Base-by-base conservation (phyloP, 768 basidiomycete species). In the Suillus weaverae region DNA sequence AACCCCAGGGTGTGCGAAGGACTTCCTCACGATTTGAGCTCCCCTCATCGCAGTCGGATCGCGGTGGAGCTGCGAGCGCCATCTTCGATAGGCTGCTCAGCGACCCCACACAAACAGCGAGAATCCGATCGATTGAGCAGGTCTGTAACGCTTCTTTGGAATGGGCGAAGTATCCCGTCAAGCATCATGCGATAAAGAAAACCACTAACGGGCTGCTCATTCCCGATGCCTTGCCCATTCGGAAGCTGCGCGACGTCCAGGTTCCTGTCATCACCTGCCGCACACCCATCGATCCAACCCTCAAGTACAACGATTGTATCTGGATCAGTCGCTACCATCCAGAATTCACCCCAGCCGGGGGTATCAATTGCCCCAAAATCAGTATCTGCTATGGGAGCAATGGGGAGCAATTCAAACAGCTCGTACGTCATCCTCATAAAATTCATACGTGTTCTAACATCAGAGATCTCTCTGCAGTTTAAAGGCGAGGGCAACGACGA, bases 401-500 rank as follows among this genome's bases (percentile, higher is more conserved):
- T 70, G 92, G 91, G 1, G 69, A 75, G 35, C 75, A 72, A 59
- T 90, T 95, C 75, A 90, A 83, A 67, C 94, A 98, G 72, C 73
- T 99, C 75, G 97, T 95, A 68, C 72, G 89, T 75, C 11, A 16
- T 30, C 44, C 3, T 51, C 50, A 6, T 59, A 32, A 39, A 60
- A 14, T 22, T 10, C n/a, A 10, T 3, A n/a, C 9, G 43, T 56
- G 11, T 39, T 22, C n/a, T 48, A 10, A 46, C 5, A 6, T 32
- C 14, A 13, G 30, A 39, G 14, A 22, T 35, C 2, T 35, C 2
- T n/a, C 55, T 69, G 51, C 66, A 97, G 94, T 96, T 95, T 79
- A 98, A 99, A 74, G 94, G 94, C 4, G 87, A 91, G 78, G 91
- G 91, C 10, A 82, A 86, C 11, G 97, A 99, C 69, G 97, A 99